These are phyloP conservation scores for Suillus decipiens DNA, from an alignment of 768 basidiomycete species.

Conservation along the genomic window DNA sequence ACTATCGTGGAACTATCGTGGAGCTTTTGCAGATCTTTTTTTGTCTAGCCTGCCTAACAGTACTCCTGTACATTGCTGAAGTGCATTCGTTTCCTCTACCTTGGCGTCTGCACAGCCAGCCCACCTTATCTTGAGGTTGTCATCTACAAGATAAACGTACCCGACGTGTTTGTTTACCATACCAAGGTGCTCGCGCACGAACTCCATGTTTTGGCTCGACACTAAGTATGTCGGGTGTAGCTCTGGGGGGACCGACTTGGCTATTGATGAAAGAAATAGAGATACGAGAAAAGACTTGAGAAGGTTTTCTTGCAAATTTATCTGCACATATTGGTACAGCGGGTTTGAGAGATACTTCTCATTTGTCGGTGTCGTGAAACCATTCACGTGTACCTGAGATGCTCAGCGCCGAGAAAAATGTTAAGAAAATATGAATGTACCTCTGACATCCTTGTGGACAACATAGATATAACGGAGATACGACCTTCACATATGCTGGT, in stretches of 20 bases:
- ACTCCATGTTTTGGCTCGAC: constrained; percentile 84
- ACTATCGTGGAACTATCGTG: not conserved
- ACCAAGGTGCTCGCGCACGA: constrained; percentile 79
- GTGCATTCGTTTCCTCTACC: constrained; percentile 63
- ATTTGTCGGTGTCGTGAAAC: constrained; percentile 64
- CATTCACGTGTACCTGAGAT: constrained; percentile 71
- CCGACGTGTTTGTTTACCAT: constrained; percentile 90
- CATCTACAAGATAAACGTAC: constrained; percentile 90
- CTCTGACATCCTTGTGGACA: constrained; percentile 88
- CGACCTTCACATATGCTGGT: constrained; percentile 75
- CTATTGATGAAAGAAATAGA: constrained; percentile 77
- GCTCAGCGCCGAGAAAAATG: constrained; percentile 6
- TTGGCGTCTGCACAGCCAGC: constrained; percentile 88
- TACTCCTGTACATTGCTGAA: constrained; percentile 71
- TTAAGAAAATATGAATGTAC: constrained; percentile 40
- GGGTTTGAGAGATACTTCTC: constrained; percentile 53
- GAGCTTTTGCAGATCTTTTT: not conserved
- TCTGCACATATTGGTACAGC: constrained; percentile 73
- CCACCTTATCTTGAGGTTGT: constrained; percentile 86
- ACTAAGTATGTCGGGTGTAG: constrained; percentile 76
- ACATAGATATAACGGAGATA: constrained; percentile 78
- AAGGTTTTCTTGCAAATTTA: constrained; percentile 93
- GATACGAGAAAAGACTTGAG: constrained; percentile 90
- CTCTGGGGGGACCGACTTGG: constrained; percentile 59
- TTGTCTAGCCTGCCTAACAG: constrained; percentile 59